Percentiles rank a stretch among this genome's conserved stretches.
These are phyloP conservation scores for Xylaria hypoxylon DNA, from an alignment of 2,329 filamentous ascomycete genomes.

Conservation along the genomic window DNA sequence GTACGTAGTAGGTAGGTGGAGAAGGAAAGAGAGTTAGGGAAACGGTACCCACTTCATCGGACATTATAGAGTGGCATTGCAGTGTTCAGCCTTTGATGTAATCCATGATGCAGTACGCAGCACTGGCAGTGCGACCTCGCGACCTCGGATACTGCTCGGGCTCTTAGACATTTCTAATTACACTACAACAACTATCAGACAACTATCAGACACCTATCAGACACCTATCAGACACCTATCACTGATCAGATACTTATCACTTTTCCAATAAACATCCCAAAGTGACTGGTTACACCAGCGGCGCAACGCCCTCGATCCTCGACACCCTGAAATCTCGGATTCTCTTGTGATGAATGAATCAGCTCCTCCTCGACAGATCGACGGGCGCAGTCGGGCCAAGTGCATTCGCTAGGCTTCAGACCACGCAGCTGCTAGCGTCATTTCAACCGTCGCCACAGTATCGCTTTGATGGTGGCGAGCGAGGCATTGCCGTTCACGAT, in stretches of 20 bases:
- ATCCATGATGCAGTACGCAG: neutral
- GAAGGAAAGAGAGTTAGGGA: neutral
- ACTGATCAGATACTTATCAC: neutral
- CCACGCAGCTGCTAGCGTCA: conserved; percentile 73
- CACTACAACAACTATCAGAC: too few relatives aligned
- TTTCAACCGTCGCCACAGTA: conserved; percentile 75
- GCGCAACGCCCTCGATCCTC: neutral
- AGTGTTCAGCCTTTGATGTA: conserved; percentile 16
- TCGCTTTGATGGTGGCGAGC: conserved; percentile 74
- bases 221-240: neutral
- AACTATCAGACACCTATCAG: neutral
- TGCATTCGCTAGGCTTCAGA: conserved; percentile 73
- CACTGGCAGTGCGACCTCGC: neutral
- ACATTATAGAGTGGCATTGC: conserved; percentile 3
- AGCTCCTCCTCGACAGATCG: conserved; percentile 80
- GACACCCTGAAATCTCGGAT: neutral
- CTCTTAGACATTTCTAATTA: neutral
- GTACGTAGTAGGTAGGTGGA: neutral
- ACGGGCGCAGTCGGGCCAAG: conserved; percentile 74
- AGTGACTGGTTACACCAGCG: conserved; percentile 3
- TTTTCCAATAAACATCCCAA: too few relatives aligned
- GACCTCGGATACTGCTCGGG: neutral
- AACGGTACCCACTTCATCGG: neutral
- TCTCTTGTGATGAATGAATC: conserved; percentile 74
- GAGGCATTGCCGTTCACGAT: conserved; percentile 49